A percentile compares a stretch with the other conserved stretches of the same genome.
phyloP scores from a whole-genome alignment of 495 filamentous ascomycete species.

The Aspergillus funiculosus region DNA sequence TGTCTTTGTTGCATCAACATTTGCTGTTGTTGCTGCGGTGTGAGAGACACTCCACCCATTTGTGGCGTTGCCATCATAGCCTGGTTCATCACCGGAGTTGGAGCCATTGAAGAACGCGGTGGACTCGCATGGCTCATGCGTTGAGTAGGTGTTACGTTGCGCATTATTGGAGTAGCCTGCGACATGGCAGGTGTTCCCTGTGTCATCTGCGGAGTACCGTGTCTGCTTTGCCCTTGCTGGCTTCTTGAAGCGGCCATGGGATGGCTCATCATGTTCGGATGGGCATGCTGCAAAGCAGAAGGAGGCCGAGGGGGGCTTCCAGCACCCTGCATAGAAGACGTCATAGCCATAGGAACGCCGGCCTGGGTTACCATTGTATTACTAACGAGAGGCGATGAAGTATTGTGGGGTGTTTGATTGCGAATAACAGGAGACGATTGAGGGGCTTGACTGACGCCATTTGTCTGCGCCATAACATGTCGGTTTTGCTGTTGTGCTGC shows the following conservation, averaged over 20 bases:
- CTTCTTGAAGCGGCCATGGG: conserved; percentile 73
- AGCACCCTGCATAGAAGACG: conserved; percentile 67
- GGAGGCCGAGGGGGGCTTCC: conserved; percentile 70
- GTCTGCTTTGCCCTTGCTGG: conserved; percentile 68
- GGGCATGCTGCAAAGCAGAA: conserved; percentile 68
- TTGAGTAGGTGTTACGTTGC: conserved; percentile 63
- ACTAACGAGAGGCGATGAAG: conserved; percentile 69
- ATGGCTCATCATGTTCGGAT: conserved; percentile 59
- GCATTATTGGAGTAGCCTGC: conserved; percentile 64
- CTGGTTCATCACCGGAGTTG: conserved; percentile 53
- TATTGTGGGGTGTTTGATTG: conserved; percentile 70
- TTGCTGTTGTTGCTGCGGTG: conserved; percentile 44
- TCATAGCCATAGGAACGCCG: conserved; percentile 71
- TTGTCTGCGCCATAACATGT: conserved; percentile 46
- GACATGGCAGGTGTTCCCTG: conserved; percentile 73
- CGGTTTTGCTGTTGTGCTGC: conserved; percentile 43
- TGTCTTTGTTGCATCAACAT: conserved; percentile 45
- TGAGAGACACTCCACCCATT: conserved; percentile 34
- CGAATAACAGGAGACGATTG: conserved; percentile 74
- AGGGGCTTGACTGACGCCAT: conserved; percentile 60
- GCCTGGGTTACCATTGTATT: conserved; percentile 45
- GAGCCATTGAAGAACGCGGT: conserved; percentile 51
- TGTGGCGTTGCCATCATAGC: conserved; percentile 43
- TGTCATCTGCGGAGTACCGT: conserved; percentile 76
- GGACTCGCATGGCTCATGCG: conserved; percentile 70